A percentile compares a stretch with the other conserved stretches of the same genome.
Evolutionary conservation across 2,329 filamentous ascomycete species (phyloP).

Genomic region (Fusarium foetens): DNA sequence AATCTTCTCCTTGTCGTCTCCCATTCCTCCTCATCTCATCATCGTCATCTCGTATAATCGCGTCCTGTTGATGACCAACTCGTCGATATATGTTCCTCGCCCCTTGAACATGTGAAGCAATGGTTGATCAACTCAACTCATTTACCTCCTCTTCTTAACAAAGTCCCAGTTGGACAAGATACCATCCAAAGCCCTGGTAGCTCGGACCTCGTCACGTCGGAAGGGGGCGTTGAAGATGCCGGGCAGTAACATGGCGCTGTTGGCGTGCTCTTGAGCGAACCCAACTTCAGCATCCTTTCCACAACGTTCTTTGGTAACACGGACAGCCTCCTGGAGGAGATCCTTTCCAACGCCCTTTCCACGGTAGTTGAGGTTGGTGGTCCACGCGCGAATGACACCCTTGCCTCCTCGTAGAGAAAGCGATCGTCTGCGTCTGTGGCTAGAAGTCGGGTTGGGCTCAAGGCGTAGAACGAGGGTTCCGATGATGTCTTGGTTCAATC

Average conservation of each 20-base stretch:
- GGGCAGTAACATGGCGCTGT: slow-evolving; percentile 72
- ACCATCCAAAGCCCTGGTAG: slow-evolving; percentile 62
- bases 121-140: not conserved
- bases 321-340: slow-evolving; percentile 78
- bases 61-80: not conserved
- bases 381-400: slow-evolving; percentile 85
- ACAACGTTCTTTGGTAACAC: slow-evolving; percentile 72
- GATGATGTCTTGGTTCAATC: slow-evolving; percentile 74
- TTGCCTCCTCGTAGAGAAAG: slow-evolving; percentile 65
- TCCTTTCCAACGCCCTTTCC: slow-evolving; percentile 76
- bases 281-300: slow-evolving; percentile 74
- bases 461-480: slow-evolving; percentile 76
- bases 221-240: slow-evolving; percentile 70
- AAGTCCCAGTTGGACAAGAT: slow-evolving; percentile 62
- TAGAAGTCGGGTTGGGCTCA: slow-evolving; percentile 54
- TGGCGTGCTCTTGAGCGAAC: slow-evolving; percentile 82
- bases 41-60: slow-evolving; percentile 3
- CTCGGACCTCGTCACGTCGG: slow-evolving; percentile 66
- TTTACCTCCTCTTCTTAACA: slow-evolving; percentile 59
- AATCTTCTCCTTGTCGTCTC: slow-evolving; percentile 10
- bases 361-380: slow-evolving; percentile 75
- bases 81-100: not conserved
- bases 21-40: not conserved
- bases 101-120: not conserved
- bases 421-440: slow-evolving; percentile 50